Conservation (phyloP, 768 basidiomycete species). For the Lentinula guzmanii region DNA sequence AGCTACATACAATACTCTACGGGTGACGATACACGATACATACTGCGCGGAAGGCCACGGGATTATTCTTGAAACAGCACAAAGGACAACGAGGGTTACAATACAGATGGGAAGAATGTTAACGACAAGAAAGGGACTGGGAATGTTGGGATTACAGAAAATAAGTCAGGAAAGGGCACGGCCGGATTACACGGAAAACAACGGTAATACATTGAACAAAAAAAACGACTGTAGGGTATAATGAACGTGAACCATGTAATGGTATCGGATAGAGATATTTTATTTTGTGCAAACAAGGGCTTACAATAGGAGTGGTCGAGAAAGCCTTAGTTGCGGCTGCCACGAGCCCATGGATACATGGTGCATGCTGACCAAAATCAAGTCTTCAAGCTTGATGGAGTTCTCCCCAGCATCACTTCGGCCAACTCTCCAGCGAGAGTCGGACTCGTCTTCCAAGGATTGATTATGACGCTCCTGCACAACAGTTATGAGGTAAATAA, state of each 20-base stretch:
- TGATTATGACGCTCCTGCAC: constrained; percentile 41
- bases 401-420: constrained; percentile 20
- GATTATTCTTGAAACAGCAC: constrained; percentile 1
- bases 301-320: constrained; percentile 23
- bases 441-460: constrained; percentile 59
- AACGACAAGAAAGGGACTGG: not conserved
- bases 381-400: constrained; percentile 57
- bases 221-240: not conserved
- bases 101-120: not conserved
- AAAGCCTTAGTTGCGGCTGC: constrained; percentile 71
- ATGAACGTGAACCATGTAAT: not conserved
- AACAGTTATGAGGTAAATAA: not conserved
- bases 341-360: constrained; percentile 80
- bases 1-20: not conserved
- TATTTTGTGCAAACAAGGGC: not conserved
- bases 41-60: not conserved
- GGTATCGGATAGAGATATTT: not conserved
- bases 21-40: constrained; percentile 3
- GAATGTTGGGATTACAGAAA: not conserved
- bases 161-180: not conserved
- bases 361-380: constrained; percentile 72
- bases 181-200: not conserved
- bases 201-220: not conserved
- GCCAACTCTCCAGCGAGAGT: constrained; percentile 61
- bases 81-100: constrained; percentile 1